These are phyloP conservation scores for Solanum piurae DNA, from an alignment of 257 asterid species.

Conservation along the genomic window DNA sequence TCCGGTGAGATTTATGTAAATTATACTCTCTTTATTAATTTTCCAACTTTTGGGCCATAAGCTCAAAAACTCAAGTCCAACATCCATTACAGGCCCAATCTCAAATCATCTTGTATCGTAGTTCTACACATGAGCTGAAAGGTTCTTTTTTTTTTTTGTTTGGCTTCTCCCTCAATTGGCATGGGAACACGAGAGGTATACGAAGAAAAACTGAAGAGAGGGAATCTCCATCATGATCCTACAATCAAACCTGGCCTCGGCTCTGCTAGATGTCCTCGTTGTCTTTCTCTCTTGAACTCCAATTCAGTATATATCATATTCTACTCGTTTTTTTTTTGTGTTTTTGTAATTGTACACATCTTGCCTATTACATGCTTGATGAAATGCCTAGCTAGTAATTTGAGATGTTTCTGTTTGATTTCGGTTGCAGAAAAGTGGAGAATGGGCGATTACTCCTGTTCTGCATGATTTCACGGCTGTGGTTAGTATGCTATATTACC, in stretches of 20 bases:
- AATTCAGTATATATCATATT: slow-evolving; percentile 13
- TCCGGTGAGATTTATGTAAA: too few relatives aligned
- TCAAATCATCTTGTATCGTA: neutral
- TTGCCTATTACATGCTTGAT: slow-evolving; percentile 11
- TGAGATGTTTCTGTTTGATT: neutral
- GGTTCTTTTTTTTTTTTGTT: neutral
- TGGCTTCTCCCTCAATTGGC: neutral
- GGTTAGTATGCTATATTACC: slow-evolving; percentile 23
- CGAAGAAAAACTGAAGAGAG: slow-evolving; percentile 62
- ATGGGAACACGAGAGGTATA: slow-evolving; percentile 87
- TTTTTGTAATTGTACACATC: neutral
- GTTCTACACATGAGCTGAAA: neutral
- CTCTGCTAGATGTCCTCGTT: slow-evolving; percentile 74
- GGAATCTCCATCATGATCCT: slow-evolving; percentile 61
- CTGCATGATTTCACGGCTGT: slow-evolving; percentile 64
- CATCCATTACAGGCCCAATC: neutral
- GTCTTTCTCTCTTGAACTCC: slow-evolving; percentile 52
- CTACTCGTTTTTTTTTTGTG: neutral
- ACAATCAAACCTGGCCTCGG: slow-evolving; percentile 81
- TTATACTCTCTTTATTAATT: too few relatives aligned
- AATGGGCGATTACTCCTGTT: slow-evolving; percentile 57
- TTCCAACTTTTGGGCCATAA: neutral
- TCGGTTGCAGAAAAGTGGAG: slow-evolving; percentile 29
- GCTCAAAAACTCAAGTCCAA: neutral
- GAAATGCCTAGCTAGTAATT: neutral